These are phyloP conservation scores for Fragaria vesca DNA, from an alignment of 306 rosid species.

Conservation along the genomic window DNA sequence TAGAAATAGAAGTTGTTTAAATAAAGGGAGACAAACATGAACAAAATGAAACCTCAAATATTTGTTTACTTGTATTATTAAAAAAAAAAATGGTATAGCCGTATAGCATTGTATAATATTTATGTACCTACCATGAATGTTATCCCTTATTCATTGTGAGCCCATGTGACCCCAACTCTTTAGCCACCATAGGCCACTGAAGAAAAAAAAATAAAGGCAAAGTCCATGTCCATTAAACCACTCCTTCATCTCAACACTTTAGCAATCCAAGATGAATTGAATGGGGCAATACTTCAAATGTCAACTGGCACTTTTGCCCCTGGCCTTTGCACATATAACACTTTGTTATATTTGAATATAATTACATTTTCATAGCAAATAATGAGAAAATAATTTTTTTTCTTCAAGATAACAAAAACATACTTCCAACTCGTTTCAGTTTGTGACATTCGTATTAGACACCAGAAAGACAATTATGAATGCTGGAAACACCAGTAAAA, in stretches of 20 bases:
- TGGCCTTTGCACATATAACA: neutral
- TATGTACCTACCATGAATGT: neutral
- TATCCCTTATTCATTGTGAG: neutral
- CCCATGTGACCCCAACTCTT: conserved; percentile 25
- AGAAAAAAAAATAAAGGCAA: neutral
- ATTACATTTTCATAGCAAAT: too few species aligned
- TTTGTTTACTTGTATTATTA: neutral
- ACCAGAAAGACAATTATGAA: neutral
- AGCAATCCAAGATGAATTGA: neutral
- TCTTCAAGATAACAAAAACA: too few species aligned
- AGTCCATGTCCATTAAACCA: neutral
- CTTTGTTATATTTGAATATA: too few species aligned
- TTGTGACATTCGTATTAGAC: too few species aligned
- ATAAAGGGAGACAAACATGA: neutral
- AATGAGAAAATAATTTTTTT: too few species aligned
- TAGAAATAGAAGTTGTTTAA: neutral
- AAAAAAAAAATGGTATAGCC: neutral
- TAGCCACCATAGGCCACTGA: conserved; percentile 4
- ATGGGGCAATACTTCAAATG: neutral
- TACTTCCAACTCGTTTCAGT: too few species aligned
- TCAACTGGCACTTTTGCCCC: neutral
- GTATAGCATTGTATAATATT: neutral
- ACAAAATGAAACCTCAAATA: neutral
- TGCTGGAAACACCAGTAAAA: neutral
- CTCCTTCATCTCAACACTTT: neutral